These are phyloP conservation scores for Amanita exitialis DNA, from an alignment of 768 basidiomycete genomes.

Conservation along the genomic window DNA sequence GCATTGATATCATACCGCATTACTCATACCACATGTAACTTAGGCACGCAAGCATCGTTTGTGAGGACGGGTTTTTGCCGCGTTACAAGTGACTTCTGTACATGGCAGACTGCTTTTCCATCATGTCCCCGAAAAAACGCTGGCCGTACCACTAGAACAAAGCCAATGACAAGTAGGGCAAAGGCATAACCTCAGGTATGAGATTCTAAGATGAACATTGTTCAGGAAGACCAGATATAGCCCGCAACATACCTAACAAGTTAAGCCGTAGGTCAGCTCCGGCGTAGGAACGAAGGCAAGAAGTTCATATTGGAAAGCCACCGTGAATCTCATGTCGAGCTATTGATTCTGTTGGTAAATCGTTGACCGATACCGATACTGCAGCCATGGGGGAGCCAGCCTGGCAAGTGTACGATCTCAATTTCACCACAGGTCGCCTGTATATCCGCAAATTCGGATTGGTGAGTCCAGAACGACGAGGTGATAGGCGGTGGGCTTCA, in stretches of 20 bases:
- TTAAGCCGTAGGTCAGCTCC: not conserved
- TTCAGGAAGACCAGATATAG: not conserved
- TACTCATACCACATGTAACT: not conserved
- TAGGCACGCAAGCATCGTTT: not conserved
- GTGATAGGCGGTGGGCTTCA: not conserved
- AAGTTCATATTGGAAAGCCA: not conserved
- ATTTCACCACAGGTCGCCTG: not conserved
- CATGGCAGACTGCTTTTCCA: not conserved
- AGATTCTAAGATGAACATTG: not conserved
- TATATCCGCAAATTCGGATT: not conserved
- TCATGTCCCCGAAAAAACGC: not conserved
- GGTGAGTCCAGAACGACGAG: not conserved
- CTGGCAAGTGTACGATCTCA: not conserved
- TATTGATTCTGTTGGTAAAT: not conserved
- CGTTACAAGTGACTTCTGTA: not conserved
- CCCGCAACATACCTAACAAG: not conserved
- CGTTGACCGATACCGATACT: not conserved
- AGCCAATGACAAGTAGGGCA: too few species aligned
- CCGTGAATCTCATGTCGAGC: not conserved
- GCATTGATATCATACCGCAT: not conserved
- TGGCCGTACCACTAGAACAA: too few species aligned
- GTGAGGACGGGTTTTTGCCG: not conserved
- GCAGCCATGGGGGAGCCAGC: not conserved
- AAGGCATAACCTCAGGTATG: too few species aligned
- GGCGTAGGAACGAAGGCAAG: not conserved